These are phyloP conservation scores for Capronia coronata DNA, from an alignment of 2,329 filamentous ascomycete species.

Conservation along the genomic window DNA sequence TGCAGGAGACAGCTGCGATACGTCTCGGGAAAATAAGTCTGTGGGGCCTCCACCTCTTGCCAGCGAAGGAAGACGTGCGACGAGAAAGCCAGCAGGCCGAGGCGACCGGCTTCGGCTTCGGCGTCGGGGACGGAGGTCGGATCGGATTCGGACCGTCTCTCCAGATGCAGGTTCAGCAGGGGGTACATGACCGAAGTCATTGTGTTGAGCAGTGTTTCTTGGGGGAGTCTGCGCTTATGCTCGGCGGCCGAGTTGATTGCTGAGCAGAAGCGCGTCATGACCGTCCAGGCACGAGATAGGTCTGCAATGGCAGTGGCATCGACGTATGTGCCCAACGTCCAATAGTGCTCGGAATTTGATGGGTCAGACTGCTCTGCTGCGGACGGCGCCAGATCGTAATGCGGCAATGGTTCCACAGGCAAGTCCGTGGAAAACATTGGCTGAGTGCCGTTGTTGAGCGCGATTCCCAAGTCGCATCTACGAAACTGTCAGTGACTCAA, in stretches of 20 bases:
- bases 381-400: too few relatives aligned
- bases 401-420: too few relatives aligned
- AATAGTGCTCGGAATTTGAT: too few relatives aligned
- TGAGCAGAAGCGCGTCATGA: too few relatives aligned
- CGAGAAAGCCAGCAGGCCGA: slow-evolving; percentile 38
- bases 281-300: too few relatives aligned
- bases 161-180: slow-evolving; percentile 34
- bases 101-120: slow-evolving; percentile 35
- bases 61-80: slow-evolving; percentile 40
- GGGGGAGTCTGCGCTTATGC: slow-evolving; percentile 14
- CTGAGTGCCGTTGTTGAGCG: slow-evolving; percentile 24
- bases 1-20: slow-evolving; percentile 19
- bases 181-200: slow-evolving; percentile 41
- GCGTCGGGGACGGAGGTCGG: too few relatives aligned
- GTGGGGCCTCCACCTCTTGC: slow-evolving; percentile 28
- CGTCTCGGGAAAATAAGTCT: slow-evolving; percentile 20
- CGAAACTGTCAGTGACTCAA: too few relatives aligned
- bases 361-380: too few relatives aligned
- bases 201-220: slow-evolving; percentile 28
- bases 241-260: slow-evolving; percentile 20
- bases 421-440: slow-evolving; percentile 30
- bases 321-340: too few relatives aligned
- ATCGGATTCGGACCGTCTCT: too few relatives aligned
- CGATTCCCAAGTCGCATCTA: slow-evolving; percentile 30
- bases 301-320: too few relatives aligned